These are phyloP conservation scores for Tolypocladium tropicale DNA, from an alignment of 2,329 filamentous ascomycete genomes.

Conservation along the genomic window DNA sequence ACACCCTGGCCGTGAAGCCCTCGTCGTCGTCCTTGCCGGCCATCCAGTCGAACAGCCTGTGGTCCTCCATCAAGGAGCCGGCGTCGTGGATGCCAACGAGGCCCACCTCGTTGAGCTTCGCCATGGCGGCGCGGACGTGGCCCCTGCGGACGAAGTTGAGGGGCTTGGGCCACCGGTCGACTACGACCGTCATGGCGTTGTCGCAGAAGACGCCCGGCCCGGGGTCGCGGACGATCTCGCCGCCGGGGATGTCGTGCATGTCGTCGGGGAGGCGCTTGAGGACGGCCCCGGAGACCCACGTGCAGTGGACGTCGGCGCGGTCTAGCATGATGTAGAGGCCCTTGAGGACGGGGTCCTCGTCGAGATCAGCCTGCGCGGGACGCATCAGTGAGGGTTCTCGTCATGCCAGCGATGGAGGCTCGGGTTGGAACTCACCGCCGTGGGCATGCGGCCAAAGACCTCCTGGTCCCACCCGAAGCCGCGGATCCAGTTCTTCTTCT, in stretches of 20 bases:
- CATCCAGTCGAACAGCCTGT: slow-evolving; percentile 44
- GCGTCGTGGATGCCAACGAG: slow-evolving; percentile 62
- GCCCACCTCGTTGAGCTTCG: slow-evolving; percentile 50
- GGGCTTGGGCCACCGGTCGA: slow-evolving; percentile 46
- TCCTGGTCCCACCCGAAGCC: slow-evolving; percentile 65
- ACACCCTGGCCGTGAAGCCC: slow-evolving; percentile 52
- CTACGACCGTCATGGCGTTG: slow-evolving; percentile 58
- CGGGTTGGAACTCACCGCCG: slow-evolving; percentile 43
- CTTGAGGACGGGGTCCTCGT: slow-evolving; percentile 37
- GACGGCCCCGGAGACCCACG: slow-evolving; percentile 57
- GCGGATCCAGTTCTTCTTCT: slow-evolving; percentile 48
- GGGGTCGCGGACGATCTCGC: slow-evolving; percentile 50
- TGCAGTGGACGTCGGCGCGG: slow-evolving; percentile 59
- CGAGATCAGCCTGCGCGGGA: slow-evolving; percentile 38
- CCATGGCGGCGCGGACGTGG: slow-evolving; percentile 47
- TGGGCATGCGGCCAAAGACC: slow-evolving; percentile 53
- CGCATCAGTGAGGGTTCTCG: neutral
- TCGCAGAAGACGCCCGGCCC: slow-evolving; percentile 63
- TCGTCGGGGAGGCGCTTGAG: slow-evolving; percentile 47
- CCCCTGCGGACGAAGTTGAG: slow-evolving; percentile 41
- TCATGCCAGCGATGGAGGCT: no score
- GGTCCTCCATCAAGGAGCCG: slow-evolving; percentile 44
- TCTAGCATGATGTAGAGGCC: slow-evolving; percentile 59
- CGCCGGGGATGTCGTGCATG: slow-evolving; percentile 46
- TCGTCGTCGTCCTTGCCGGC: slow-evolving; percentile 22